phyloP scores from a whole-genome alignment of 139 green algal species.

The Chlorella ohadii region DNA sequence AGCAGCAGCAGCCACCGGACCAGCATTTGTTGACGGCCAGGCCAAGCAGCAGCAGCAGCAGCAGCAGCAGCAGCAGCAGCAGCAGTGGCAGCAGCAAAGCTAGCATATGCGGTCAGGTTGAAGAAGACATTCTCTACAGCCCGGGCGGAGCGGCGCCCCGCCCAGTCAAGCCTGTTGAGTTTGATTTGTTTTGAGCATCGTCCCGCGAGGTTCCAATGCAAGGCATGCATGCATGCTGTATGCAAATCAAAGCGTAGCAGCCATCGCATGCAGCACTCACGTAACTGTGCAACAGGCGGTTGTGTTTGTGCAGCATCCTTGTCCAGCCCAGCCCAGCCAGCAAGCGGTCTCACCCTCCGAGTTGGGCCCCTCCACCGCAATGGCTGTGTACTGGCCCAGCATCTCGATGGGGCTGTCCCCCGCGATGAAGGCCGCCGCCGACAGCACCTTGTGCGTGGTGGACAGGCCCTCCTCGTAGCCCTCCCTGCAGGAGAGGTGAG shows the following conservation, averaged over 20 bases:
- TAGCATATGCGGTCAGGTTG: conserved; percentile 22
- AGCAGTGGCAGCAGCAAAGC: neutral
- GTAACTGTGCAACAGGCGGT: too few relatives aligned
- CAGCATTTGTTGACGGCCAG: too few relatives aligned
- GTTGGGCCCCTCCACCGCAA: conserved; percentile 46
- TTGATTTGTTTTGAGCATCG: conserved; percentile 40
- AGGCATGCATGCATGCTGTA: neutral
- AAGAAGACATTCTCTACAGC: conserved; percentile 37
- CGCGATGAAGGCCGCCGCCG: conserved; percentile 83
- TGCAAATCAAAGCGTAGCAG: neutral
- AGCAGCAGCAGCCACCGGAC: neutral
- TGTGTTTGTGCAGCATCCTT: too few relatives aligned
- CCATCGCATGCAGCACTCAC: neutral
- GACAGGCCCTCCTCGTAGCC: conserved; percentile 96
- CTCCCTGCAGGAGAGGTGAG: conserved; percentile 58
- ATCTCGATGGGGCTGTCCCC: conserved; percentile 87
- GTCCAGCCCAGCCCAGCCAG: too few relatives aligned
- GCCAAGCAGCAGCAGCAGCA: neutral
- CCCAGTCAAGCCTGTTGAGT: conserved; percentile 50
- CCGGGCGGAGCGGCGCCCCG: neutral
- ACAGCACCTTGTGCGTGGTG: conserved; percentile 59
- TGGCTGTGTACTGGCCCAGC: conserved; percentile 78
- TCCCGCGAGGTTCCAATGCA: neutral
- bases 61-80: neutral
- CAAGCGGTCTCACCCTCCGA: conserved; percentile 8